Evolutionary conservation across 2,329 filamentous ascomycete genomes (phyloP), one percentile per base, ranked within the genome.

Genomic region (Curvularia hawaiiensis): DNA sequence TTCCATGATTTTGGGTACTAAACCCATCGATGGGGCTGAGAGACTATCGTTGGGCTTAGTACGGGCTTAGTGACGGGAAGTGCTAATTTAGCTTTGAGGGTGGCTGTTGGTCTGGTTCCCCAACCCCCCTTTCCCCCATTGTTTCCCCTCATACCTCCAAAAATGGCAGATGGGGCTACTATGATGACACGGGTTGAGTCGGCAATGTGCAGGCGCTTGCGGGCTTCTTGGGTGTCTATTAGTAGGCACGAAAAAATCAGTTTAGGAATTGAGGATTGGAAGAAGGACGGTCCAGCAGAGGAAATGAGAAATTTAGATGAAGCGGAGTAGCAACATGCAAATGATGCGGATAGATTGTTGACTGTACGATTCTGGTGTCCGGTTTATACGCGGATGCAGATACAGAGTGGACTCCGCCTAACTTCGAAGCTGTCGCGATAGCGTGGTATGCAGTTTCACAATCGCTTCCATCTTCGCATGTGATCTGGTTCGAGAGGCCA

Each of bases 31-130:
- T 56, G 92, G 87, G 14, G 85, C 84, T 9, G 83, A 83, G 67
- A 84, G 86, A 12, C 87, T 2, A 69, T 78, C 2, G 78, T 78
- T 3, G 92, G 92, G 1, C 79, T 92, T 7, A 72, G 91, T 9
- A 93, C 92, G 73, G 91, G 91, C 0, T 80, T 96, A 40, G 91
- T 88, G 1, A 95, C 91, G 72, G 92, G 92, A 0, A 82, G 96
- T 11, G 83, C 81, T 0, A 86, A 87, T 0, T 79, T 88, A 16
- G 78, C 88, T 2, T 79, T 88, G 38, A 89, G 89, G 73, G 82
- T 86, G 51, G 75, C 87, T 9, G 80, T 86, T 56, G 95, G 60
- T 45, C 7, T 2, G 7, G 1, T 18, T 38, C 18, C 35, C 35
- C 35, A 16, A 38, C 9, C 16, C 35, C 35, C 35, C 8, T 7